phyloP scores from a whole-genome alignment of 345 rosid genomes.

The Murraya koenigii region DNA sequence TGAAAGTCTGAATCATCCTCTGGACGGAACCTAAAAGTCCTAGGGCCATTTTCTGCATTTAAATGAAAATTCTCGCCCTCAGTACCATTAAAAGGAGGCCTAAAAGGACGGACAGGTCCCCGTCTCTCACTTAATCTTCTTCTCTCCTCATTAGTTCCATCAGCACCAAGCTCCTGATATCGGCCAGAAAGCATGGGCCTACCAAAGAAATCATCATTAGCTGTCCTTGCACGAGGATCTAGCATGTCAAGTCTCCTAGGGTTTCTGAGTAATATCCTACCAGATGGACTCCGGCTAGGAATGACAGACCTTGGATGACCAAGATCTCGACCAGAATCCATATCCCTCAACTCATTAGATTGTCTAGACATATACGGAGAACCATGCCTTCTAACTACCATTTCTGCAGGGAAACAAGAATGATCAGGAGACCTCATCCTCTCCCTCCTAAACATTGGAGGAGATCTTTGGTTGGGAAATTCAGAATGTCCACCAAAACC shows the following conservation, averaged over 20 bases:
- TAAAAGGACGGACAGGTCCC: constrained; percentile 59
- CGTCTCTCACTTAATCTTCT: constrained; percentile 67
- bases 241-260: constrained; percentile 47
- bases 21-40: constrained; percentile 48
- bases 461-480: constrained; percentile 55
- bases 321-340: constrained; percentile 52
- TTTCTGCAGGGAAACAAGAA: constrained; percentile 55
- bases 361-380: constrained; percentile 64
- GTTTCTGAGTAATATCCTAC: constrained; percentile 54
- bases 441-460: constrained; percentile 61
- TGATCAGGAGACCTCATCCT: constrained; percentile 66
- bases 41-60: constrained; percentile 50
- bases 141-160: constrained; percentile 57
- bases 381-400: constrained; percentile 59
- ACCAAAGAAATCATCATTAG: constrained; percentile 49
- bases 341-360: constrained; percentile 54
- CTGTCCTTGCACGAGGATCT: constrained; percentile 64
- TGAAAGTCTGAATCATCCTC: constrained; percentile 43
- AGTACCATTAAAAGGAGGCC: constrained; percentile 48
- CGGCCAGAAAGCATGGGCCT: constrained; percentile 57
- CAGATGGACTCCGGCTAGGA: constrained; percentile 60
- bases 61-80: constrained; percentile 43
- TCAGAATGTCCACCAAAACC: constrained; percentile 60
- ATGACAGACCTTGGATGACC: constrained; percentile 54
- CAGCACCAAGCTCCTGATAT: constrained; percentile 57